phyloP scores from a whole-genome alignment of 257 asterid species.

The Phtheirospermum japonicum region DNA sequence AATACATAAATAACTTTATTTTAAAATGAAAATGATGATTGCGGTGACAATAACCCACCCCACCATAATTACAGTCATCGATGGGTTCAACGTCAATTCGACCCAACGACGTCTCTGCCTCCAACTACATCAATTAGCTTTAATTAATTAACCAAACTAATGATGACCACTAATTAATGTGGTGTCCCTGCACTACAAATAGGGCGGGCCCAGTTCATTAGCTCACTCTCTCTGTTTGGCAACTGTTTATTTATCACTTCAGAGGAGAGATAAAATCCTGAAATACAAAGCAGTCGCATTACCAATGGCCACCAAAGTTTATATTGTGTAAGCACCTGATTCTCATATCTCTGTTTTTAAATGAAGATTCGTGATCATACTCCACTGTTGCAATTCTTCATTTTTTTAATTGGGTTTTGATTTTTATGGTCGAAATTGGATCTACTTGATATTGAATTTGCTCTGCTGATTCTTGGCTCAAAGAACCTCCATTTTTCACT shows the following conservation, averaged over 20 bases:
- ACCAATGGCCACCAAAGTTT: conserved; percentile 58
- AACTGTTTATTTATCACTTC: not conserved
- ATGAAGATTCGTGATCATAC: not conserved
- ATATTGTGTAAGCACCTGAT: conserved; percentile 51
- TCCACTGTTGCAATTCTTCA: not conserved
- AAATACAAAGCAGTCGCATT: not conserved
- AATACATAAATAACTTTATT: not conserved
- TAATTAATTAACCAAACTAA: not conserved
- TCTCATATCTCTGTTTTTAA: not conserved
- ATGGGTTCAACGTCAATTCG: conserved; percentile 23
- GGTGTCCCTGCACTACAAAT: too few species aligned
- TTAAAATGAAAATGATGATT: conserved; percentile 26
- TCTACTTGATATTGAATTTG: too few species aligned
- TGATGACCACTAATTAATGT: too few species aligned
- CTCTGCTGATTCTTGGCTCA: too few species aligned
- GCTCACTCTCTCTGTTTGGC: conserved; percentile 22
- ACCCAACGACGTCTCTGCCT: conserved; percentile 19
- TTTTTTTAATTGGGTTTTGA: too few species aligned
- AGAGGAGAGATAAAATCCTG: not conserved
- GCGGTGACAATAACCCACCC: conserved; percentile 30
- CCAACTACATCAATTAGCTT: not conserved
- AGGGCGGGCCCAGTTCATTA: conserved; percentile 19
- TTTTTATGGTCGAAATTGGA: too few species aligned
- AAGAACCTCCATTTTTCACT: too few species aligned
- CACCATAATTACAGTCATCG: conserved; percentile 29